A percentile compares a stretch with the other conserved stretches of the same genome.
phyloP scores from a whole-genome alignment of 805 yeast species.

The Nakazawaea sp. region DNA sequence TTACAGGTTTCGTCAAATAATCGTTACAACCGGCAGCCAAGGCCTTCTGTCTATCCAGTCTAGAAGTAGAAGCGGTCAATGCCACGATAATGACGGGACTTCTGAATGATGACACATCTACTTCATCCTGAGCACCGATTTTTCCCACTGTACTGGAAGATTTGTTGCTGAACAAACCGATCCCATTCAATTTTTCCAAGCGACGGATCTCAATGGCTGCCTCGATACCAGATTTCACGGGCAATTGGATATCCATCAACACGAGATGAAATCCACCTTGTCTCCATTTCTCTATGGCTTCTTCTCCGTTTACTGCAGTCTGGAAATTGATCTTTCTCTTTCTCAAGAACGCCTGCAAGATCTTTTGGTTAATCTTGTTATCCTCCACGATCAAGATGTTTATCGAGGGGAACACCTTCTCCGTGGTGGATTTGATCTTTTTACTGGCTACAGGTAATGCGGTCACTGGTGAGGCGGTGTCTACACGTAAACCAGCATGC shows the following conservation, averaged over 20 bases:
- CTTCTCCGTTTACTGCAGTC: constrained; percentile 89
- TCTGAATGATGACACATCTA: constrained; percentile 60
- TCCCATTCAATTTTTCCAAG: constrained; percentile 70
- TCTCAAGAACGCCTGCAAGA: constrained; percentile 80
- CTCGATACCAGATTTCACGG: constrained; percentile 92
- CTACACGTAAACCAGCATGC: not conserved
- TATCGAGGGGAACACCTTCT: constrained; percentile 78
- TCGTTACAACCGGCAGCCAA: constrained; percentile 97
- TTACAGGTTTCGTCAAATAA: constrained; percentile 92
- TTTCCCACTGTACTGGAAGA: not conserved
- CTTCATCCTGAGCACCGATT: constrained; percentile 36
- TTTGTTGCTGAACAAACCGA: constrained; percentile 46
- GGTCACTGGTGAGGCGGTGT: not conserved
- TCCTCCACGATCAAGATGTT: constrained; percentile 94
- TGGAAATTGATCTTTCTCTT: constrained; percentile 79
- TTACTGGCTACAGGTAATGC: constrained; percentile 1
- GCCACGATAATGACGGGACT: constrained; percentile 99
- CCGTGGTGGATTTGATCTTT: constrained; percentile 30
- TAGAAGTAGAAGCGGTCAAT: constrained; percentile 83
- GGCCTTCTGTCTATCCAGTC: constrained; percentile 83
- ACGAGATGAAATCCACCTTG: constrained; percentile 92
- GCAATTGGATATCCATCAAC: constrained; percentile 95
- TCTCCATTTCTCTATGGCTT: constrained; percentile 92
- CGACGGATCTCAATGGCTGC: constrained; percentile 90
- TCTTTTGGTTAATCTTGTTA: constrained; percentile 88